Evolutionary conservation across 495 filamentous ascomycete genomes (phyloP), one percentile per base, ranked within the genome.

Genomic region (Evansstolkia leycettana): DNA sequence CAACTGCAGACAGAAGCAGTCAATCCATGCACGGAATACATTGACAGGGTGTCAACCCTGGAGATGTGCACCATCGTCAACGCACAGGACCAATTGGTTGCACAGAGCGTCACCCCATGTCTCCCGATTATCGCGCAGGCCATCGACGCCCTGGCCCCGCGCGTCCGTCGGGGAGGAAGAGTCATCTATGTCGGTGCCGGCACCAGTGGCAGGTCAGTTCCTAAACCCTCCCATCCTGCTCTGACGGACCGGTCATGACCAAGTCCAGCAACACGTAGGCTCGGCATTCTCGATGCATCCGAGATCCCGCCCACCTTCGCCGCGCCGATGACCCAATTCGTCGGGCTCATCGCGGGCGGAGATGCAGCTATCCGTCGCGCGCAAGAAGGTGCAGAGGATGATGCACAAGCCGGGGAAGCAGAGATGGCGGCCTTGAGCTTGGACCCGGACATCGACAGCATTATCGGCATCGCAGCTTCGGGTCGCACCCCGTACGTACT

Each of bases 351-450:
- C 37, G 60, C 60, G 2, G 56, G 58, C 7, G 60, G 58, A 14
- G 56, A 62, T 45, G 49, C 42, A 9, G 57, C 58, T 2, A 62
- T 64, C 40, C 52, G 52, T 15, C 38, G 43, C 17, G 57, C 60
- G 0, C 57, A 62, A 33, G 60, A 64, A 38, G 58, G 60, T 9
- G 60, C 60, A 3, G 58, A 64, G 38, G 60, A 64, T 28, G 45
- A 46, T 28, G 41, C 38, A 13, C 16, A 41, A 29, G 50, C 82
- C 40, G 79, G 70, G 11, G 75, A 76, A 47, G 57, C 62, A 20
- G 55, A 78, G 3, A 28, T 36, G 0, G 37, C 54, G 19, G 75
- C 75, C 4, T 53, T 82, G 3, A 45, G 64, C 0, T 82, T 80
- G 43, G 52, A 82, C 6, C 77, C 78, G 13, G 35, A 38, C 28